These are phyloP conservation scores for Magnaporthiopsis poae DNA, from an alignment of 2,329 filamentous ascomycete genomes.

Conservation along the genomic window DNA sequence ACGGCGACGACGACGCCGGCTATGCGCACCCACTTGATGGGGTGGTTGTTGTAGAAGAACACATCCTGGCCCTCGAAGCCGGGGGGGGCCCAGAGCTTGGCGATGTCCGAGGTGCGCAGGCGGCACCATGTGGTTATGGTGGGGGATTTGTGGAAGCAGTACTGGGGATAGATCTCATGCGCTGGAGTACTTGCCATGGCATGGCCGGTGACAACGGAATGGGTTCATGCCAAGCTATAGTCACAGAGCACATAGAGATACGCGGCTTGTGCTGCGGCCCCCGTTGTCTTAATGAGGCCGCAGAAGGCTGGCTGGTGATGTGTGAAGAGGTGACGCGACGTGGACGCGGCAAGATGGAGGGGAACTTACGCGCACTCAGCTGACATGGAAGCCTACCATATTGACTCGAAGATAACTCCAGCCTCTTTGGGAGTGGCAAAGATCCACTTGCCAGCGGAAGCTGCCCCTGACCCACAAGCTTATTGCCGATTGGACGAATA, in stretches of 20 bases:
- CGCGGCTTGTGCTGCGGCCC: neutral
- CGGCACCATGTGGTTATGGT: constrained; percentile 52
- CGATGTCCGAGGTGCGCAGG: constrained; percentile 41
- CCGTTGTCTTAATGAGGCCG: neutral
- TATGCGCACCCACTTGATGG: constrained; percentile 65
- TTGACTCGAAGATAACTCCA: no score
- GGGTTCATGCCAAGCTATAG: neutral
- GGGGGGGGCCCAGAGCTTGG: constrained; percentile 31
- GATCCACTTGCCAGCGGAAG: no score
- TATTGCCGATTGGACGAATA: no score
- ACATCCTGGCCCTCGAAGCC: constrained; percentile 48
- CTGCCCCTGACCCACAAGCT: no score
- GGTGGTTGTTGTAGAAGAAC: constrained; percentile 63
- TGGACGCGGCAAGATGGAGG: neutral
- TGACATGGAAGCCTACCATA: neutral
- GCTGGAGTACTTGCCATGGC: constrained; percentile 38
- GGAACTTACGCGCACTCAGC: neutral
- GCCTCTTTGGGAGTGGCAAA: no score
- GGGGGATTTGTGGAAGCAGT: constrained; percentile 54
- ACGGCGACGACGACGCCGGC: constrained; percentile 59
- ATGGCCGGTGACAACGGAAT: constrained; percentile 22
- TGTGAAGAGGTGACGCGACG: neutral
- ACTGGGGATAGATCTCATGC: constrained; percentile 45
- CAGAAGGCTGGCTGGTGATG: neutral
- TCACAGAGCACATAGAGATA: neutral